Evolutionary conservation across 768 basidiomycete genomes (phyloP), one percentile per base, ranked within the genome.

Genomic region (Strobilomyces confusus): DNA sequence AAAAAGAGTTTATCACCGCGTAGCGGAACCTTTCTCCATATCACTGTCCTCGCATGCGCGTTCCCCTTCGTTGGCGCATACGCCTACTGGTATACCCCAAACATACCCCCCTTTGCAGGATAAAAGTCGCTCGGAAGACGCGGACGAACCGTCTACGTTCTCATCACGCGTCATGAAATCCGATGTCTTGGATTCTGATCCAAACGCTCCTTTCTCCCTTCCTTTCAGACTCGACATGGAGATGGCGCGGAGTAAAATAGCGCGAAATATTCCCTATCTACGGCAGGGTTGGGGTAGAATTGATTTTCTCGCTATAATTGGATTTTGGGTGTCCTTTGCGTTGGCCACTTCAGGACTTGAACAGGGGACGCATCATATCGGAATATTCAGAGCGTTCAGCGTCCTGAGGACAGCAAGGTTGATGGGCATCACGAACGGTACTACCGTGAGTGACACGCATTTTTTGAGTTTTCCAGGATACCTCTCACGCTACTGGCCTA

Each of bases 211-310:
- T n/a, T 69, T 81, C 14, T 63, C 71, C 3, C 76, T 86, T 9
- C 86, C 86, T 0, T 87, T 87, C 62, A 76, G 78, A 23, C 68
- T 87, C 37, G 82, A 80, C 61, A 70, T 89, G n/a, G 71, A 72
- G 15, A 72, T 80, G 56, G 72, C 79, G 1, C 80, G 77, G 55
- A 74, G 79, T 49, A 81, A 82, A 58, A 78, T 82, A 17, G 71
- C 73, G 23, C 75, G 83, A 32, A 85, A 87, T 57, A 76, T 94
- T 2, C 94, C 95, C 0, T 98, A 92, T 67, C 77, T 98, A 1
- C 80, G 95, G 9, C 93, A 98, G 63, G 89, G 89, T 51, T 98
- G 94, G 94, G 88, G 81, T 62, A 75, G 93, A 46, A 87, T 97
- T 50, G 95, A 98, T 67, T 83, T 88, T 57, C 71, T 98, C 40